Conservation (phyloP, 768 basidiomycete genomes). For the Pulveroboletus sp. region DNA sequence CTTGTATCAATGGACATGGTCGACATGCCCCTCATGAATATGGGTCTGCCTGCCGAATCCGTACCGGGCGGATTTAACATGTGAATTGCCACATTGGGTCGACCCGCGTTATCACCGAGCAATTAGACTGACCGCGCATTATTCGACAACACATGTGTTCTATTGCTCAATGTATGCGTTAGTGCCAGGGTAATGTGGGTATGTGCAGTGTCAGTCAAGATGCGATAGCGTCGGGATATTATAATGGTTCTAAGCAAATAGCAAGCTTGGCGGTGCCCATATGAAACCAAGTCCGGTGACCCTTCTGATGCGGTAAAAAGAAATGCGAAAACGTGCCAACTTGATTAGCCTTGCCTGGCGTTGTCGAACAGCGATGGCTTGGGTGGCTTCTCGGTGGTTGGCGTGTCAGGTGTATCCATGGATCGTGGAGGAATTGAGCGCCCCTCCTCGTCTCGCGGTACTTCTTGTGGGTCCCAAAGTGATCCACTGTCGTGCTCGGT, state of each 20-base stretch:
- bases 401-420: conserved; percentile 14
- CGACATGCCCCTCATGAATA: conserved; percentile 20
- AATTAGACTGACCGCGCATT: too few species aligned
- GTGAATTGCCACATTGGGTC: conserved; percentile 25
- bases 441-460: conserved; percentile 20
- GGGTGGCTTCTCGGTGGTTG: conserved; percentile 17
- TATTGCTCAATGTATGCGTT: too few species aligned
- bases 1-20: conserved; percentile 1
- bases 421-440: conserved; percentile 7
- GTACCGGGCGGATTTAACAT: conserved; percentile 24
- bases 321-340: conserved; percentile 3
- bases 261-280: conserved; percentile 2
- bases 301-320: conserved; percentile 4
- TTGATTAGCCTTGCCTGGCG: conserved; percentile 4
- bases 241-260: conserved; percentile 18
- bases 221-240: conserved; percentile 15
- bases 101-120: conserved; percentile 20
- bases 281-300: conserved; percentile 7
- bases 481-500: conserved; percentile 20
- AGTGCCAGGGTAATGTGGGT: neutral
- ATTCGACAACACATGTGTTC: too few species aligned
- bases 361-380: conserved; percentile 4
- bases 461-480: conserved; percentile 24
- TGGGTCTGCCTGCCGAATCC: conserved; percentile 4
- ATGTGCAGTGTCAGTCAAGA: conserved; percentile 6